These are phyloP conservation scores for Leccinum incarnatum DNA, from an alignment of 768 basidiomycete species.

Conservation along the genomic window DNA sequence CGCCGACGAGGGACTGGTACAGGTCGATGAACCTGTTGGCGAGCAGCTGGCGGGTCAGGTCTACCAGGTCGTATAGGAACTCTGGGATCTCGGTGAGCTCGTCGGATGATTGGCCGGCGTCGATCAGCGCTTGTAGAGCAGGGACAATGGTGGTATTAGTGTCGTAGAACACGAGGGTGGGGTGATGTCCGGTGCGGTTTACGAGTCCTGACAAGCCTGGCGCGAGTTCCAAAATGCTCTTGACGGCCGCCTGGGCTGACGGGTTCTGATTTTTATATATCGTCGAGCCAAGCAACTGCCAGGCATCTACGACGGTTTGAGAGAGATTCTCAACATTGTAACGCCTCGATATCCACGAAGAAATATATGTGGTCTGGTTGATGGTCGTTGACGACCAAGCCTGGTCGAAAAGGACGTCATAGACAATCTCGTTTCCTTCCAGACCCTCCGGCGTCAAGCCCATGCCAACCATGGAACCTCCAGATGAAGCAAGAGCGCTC, in stretches of 20 bases:
- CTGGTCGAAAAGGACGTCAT: conserved; percentile 40
- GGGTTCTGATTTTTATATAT: conserved; percentile 39
- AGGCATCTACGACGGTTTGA: conserved; percentile 29
- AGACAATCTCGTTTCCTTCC: conserved; percentile 45
- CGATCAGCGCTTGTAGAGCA: conserved; percentile 67
- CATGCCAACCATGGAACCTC: conserved; percentile 37
- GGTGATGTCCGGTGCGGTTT: conserved; percentile 30
- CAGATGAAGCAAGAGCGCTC: conserved; percentile 29
- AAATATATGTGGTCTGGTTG: conserved; percentile 31
- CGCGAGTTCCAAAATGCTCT: conserved; percentile 37
- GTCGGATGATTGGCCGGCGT: conserved; percentile 19
- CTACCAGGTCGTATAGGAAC: conserved; percentile 39
- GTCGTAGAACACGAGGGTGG: conserved; percentile 37
- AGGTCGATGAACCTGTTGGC: conserved; percentile 35
- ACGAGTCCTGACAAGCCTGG: conserved; percentile 35
- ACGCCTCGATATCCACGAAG: conserved; percentile 36
- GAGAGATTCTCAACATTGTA: conserved; percentile 31
- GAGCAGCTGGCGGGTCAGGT: conserved; percentile 39
- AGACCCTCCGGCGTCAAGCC: conserved; percentile 40
- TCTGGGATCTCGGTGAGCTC: conserved; percentile 28
- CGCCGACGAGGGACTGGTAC: conserved; percentile 32
- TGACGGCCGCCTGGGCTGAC: conserved; percentile 33
- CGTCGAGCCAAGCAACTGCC: conserved; percentile 35
- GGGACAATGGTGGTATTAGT: conserved; percentile 63
- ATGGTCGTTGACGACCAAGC: conserved; percentile 38